Conservation (phyloP, 495 filamentous ascomycete species). For the Pseudotulostoma volvatum region DNA sequence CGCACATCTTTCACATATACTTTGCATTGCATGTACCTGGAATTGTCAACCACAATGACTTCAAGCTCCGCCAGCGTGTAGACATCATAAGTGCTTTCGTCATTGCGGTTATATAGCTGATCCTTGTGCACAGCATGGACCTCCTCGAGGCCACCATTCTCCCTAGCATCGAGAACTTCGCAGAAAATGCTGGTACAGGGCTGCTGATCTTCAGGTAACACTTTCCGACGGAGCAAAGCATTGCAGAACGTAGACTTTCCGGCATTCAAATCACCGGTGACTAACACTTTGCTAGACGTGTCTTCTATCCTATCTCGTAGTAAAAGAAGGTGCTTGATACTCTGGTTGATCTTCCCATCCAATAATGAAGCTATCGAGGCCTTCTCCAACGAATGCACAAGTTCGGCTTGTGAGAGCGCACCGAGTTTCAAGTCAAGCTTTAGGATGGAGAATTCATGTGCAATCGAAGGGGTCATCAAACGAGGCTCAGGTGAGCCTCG, state of each 20-base stretch:
- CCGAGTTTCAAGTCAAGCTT: slow-evolving; percentile 91
- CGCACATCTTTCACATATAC: slow-evolving; percentile 89
- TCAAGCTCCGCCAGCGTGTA: slow-evolving; percentile 63
- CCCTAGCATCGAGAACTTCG: slow-evolving; percentile 81
- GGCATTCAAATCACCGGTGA: slow-evolving; percentile 95
- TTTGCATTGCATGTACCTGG: slow-evolving; percentile 83
- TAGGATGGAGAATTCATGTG: slow-evolving; percentile 86
- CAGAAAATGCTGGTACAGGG: slow-evolving; percentile 99
- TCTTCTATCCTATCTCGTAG: slow-evolving; percentile 92
- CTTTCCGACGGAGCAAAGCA: slow-evolving; percentile 76
- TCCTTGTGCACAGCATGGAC: slow-evolving; percentile 87
- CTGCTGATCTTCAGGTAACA: slow-evolving; percentile 91
- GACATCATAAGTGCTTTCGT: slow-evolving; percentile 86
- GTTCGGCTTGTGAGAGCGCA: slow-evolving; percentile 64
- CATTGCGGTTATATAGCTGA: slow-evolving; percentile 62
- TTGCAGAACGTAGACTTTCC: slow-evolving; percentile 99
- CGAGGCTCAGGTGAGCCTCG: slow-evolving; percentile 45
- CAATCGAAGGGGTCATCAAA: slow-evolving; percentile 80
- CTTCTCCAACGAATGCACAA: slow-evolving; percentile 96
- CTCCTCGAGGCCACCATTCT: slow-evolving; percentile 82
- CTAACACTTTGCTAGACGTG: slow-evolving; percentile 88
- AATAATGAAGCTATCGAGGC: slow-evolving; percentile 71
- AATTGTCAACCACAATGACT: slow-evolving; percentile 74
- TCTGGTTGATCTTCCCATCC: slow-evolving; percentile 86
- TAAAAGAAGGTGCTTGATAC: slow-evolving; percentile 72